phyloP scores from a whole-genome alignment of 164 flowering plant genomes.

The Sextonia rubra region DNA sequence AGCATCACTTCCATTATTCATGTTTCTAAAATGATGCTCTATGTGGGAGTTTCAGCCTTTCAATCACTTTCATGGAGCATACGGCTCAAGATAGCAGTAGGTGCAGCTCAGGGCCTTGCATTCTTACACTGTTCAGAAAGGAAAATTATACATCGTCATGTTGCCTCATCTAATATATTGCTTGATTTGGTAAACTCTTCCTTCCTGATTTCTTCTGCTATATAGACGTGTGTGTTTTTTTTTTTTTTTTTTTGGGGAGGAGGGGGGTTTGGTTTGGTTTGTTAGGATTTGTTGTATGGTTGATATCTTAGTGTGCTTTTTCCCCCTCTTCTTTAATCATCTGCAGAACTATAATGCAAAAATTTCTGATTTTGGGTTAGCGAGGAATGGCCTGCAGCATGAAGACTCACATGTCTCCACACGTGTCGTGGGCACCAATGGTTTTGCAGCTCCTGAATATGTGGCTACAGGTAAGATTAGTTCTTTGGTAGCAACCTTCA shows the following conservation, averaged over 20 bases:
- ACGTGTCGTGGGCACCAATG: slow-evolving; percentile 76
- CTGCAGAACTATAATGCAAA: slow-evolving; percentile 69
- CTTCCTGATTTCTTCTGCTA: not conserved
- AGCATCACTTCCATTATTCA: not conserved
- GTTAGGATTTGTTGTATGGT: not conserved
- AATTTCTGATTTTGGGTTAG: slow-evolving; percentile 85
- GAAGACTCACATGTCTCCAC: slow-evolving; percentile 75
- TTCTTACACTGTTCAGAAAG: slow-evolving; percentile 74
- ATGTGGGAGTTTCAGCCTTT: slow-evolving; percentile 41
- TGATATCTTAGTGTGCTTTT: not conserved
- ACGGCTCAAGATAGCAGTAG: slow-evolving; percentile 72
- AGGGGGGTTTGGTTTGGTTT: too few relatives aligned
- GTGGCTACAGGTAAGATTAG: slow-evolving; percentile 72
- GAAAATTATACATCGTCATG: slow-evolving; percentile 70
- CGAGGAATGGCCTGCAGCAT: slow-evolving; percentile 64
- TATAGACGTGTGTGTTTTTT: not conserved
- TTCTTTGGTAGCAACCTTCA: not conserved
- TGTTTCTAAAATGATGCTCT: not conserved
- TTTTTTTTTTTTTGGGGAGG: too few relatives aligned
- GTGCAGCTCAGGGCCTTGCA: slow-evolving; percentile 76
- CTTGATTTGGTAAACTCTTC: slow-evolving; percentile 64
- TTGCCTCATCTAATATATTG: slow-evolving; percentile 78
- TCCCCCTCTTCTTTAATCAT: not conserved
- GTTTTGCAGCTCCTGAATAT: slow-evolving; percentile 93
- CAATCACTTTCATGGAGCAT: slow-evolving; percentile 73